Evolutionary conservation across 371 early-diverging fungal species (phyloP), one percentile per base, ranked within the genome.

Genomic region (Circinella minor): DNA sequence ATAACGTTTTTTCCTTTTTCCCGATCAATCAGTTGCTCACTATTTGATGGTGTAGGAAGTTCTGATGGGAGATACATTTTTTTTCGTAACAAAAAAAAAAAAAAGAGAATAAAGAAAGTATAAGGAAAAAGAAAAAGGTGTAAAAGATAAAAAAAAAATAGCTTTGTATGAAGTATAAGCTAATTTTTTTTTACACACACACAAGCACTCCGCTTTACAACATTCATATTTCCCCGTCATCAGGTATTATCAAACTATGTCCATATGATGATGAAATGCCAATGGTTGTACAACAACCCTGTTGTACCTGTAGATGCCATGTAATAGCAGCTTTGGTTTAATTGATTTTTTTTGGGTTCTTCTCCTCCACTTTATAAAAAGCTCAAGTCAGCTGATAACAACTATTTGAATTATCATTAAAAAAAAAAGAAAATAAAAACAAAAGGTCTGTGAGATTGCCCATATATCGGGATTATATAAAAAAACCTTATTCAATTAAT

Each of bases 41-140:
- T 65, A 20, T 11, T 49, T 10, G 65, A 65, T 4, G 65, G 65
- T 36, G 65, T 65, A 65, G 65, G 65, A 10, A 65, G 48, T 8
- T 65, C 49, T 60, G 47, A 15, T 49, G 55, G 63, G 13, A 36
- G 15, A 48, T 63, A 60, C 20, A 34, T 63, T 18, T 37, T 61
- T 18, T 34, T 36, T 15, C 60, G 34, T 36, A 6, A 36, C 18
- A 36, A 20, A n/a, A 57, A 34, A n/a, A n/a, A n/a, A n/a, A n/a
- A 46, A 57, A 55, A 59, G 49, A 64, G 18, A 57, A 47, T 46
- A 36, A 47, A 36, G n/a, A 27, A 69, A 36, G 36, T 43, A 55
- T 34, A 64, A 64, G 63, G 54, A 36, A 54, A 63, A 27, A 55
- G 68, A 69, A 36, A 60, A 18, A 60, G 10, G 34, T 15, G 51